phyloP scores from a whole-genome alignment of 305 asterid species.

The Fraxinus ornus region DNA sequence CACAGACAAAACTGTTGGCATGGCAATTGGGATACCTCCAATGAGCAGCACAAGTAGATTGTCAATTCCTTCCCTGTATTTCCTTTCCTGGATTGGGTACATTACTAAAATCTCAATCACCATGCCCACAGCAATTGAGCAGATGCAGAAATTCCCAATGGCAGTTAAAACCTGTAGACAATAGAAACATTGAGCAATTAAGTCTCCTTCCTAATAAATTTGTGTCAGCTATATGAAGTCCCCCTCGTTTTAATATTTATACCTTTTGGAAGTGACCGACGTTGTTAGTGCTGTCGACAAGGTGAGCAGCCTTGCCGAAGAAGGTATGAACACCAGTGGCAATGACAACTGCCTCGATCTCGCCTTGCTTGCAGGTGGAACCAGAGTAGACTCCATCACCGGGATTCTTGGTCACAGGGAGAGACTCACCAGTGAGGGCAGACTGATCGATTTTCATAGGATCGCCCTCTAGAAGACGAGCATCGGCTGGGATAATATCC shows the following conservation, averaged over 20 bases:
- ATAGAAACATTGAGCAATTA: not conserved
- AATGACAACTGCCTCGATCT: conserved; percentile 63
- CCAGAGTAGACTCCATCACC: conserved; percentile 62
- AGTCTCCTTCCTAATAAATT: not conserved
- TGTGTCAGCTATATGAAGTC: not conserved
- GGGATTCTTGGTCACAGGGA: too few relatives aligned
- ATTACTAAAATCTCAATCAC: conserved; percentile 53
- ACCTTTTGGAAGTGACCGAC: conserved; percentile 75
- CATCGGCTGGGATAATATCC: conserved; percentile 84
- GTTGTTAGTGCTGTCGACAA: conserved; percentile 65
- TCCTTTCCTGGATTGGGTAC: conserved; percentile 59
- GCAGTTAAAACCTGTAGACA: conserved; percentile 48
- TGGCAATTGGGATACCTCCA: conserved; percentile 76
- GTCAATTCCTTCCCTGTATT: conserved; percentile 64
- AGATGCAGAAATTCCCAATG: conserved; percentile 69
- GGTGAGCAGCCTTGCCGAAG: conserved; percentile 84
- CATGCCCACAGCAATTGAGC: conserved; percentile 60
- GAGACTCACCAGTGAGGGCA: conserved; percentile 71
- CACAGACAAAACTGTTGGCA: conserved; percentile 72
- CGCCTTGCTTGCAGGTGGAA: conserved; percentile 78
- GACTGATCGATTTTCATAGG: conserved; percentile 80
- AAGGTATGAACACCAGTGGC: conserved; percentile 71
- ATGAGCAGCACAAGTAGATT: conserved; percentile 60
- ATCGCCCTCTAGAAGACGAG: conserved; percentile 84
- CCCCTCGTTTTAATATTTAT: not conserved